Conservation (phyloP, 768 basidiomycete species). For the Tylopilus rubrobrunneus region DNA sequence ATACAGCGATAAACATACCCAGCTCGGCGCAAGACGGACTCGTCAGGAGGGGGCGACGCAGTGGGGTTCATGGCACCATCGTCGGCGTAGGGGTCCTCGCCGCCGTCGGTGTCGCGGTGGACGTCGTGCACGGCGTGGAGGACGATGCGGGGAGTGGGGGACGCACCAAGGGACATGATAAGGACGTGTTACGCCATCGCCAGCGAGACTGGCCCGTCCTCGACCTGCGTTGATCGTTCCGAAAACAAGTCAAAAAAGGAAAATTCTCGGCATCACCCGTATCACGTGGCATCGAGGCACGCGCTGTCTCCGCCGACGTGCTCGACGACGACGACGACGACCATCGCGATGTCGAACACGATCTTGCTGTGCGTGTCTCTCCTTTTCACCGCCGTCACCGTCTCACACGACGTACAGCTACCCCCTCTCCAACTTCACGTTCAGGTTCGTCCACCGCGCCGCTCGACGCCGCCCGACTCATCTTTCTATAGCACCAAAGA, state of each 20-base stretch:
- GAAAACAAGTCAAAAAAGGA: not conserved
- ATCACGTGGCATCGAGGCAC: conserved; percentile 14
- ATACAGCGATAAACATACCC: conserved; percentile 39
- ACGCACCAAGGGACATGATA: conserved; percentile 8
- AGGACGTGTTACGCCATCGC: conserved; percentile 3
- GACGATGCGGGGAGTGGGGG: not conserved
- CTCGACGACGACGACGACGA: conserved; percentile 21
- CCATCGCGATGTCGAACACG: conserved; percentile 45
- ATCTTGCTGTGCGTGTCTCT: conserved; percentile 41
- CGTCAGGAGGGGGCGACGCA: conserved; percentile 30
- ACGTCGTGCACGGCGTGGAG: not conserved
- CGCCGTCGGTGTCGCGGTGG: not conserved
- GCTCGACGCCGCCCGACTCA: conserved; percentile 8
- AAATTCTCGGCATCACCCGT: not conserved
- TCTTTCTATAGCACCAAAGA: conserved; percentile 76
- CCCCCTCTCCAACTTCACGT: conserved; percentile 87
- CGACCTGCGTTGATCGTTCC: not conserved
- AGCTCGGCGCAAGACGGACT: conserved; percentile 46
- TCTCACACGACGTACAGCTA: conserved; percentile 44
- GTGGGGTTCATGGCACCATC: conserved; percentile 13
- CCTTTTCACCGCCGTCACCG: not conserved
- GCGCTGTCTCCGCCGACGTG: conserved; percentile 8
- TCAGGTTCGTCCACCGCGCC: conserved; percentile 51
- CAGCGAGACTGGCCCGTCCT: not conserved
- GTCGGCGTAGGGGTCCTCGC: conserved; percentile 4